Conservation (phyloP, 805 yeast species). For the Scheffersomyces amazonensis region DNA sequence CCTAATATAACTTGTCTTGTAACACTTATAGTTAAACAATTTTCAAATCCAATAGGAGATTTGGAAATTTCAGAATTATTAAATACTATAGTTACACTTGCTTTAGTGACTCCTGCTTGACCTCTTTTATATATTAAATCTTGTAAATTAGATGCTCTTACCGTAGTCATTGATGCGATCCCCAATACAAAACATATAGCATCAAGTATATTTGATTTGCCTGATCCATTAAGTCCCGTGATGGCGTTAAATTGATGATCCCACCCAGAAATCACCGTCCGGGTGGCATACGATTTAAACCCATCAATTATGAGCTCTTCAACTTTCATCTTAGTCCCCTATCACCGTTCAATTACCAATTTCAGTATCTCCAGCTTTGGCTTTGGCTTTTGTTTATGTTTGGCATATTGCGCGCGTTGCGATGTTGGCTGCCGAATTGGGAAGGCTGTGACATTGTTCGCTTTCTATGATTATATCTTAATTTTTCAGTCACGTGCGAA, state of each 20-base stretch:
- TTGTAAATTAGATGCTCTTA: slow-evolving; percentile 88
- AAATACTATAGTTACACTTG: slow-evolving; percentile 93
- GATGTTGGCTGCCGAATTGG: slow-evolving; percentile 12
- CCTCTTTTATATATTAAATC: slow-evolving; percentile 96
- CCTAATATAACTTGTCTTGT: slow-evolving; percentile 90
- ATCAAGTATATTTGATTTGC: slow-evolving; percentile 93
- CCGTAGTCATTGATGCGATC: slow-evolving; percentile 90
- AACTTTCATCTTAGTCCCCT: slow-evolving; percentile 62
- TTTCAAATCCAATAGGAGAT: slow-evolving; percentile 87
- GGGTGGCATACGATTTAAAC: slow-evolving; percentile 93
- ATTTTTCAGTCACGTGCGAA: too few species aligned
- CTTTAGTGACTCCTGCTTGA: slow-evolving; percentile 97
- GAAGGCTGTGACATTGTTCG: too few species aligned
- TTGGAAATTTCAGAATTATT: slow-evolving; percentile 74
- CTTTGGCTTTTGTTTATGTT: too few species aligned
- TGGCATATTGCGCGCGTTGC: background rate
- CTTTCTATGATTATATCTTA: too few species aligned
- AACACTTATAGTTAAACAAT: slow-evolving; percentile 74
- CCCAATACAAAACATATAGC: slow-evolving; percentile 99
- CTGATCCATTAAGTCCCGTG: slow-evolving; percentile 96
- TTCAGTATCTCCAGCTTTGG: too few species aligned
- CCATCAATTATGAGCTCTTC: slow-evolving; percentile 97
- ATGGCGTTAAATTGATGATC: slow-evolving; percentile 96
- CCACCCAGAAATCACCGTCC: slow-evolving; percentile 95
- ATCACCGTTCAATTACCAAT: too few species aligned